These are phyloP conservation scores for Debaryomyces hansenii DNA, from an alignment of 805 yeast species.

Conservation along the genomic window DNA sequence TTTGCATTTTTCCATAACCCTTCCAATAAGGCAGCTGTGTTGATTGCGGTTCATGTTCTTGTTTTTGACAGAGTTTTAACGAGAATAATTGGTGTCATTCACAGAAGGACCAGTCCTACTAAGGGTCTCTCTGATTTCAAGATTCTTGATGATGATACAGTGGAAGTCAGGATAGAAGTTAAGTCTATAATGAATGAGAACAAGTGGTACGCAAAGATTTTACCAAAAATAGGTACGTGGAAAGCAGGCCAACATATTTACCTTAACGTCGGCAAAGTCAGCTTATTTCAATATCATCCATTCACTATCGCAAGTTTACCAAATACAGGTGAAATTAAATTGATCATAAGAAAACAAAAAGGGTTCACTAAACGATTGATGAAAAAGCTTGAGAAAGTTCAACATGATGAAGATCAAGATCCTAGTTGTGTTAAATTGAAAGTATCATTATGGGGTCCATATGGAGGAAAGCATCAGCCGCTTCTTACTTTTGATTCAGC, in stretches of 20 bases:
- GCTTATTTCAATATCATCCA: slow-evolving; percentile 44
- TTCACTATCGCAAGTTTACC: slow-evolving; percentile 46
- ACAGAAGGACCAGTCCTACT: slow-evolving; percentile 34
- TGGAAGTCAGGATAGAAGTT: slow-evolving; percentile 40
- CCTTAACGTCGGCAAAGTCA: slow-evolving; percentile 40
- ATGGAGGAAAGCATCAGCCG: slow-evolving; percentile 44
- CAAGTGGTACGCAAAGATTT: slow-evolving; percentile 26
- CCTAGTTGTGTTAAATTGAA: slow-evolving; percentile 22
- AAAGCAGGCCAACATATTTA: slow-evolving; percentile 48
- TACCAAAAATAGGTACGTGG: slow-evolving; percentile 45
- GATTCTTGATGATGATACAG: slow-evolving; percentile 40
- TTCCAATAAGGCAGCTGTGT: slow-evolving; percentile 29
- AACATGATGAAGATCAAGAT: slow-evolving; percentile 6
- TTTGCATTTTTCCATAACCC: slow-evolving; percentile 43
- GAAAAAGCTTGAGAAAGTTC: slow-evolving; percentile 22
- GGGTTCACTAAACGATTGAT: slow-evolving; percentile 45
- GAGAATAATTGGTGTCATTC: slow-evolving; percentile 30
- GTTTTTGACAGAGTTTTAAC: slow-evolving; percentile 41
- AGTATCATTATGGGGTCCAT: slow-evolving; percentile 46
- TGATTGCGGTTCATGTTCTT: slow-evolving; percentile 43
- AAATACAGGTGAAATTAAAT: slow-evolving; percentile 36
- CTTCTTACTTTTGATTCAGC: slow-evolving; percentile 41
- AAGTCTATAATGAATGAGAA: slow-evolving; percentile 13
- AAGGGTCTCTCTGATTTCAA: slow-evolving; percentile 39
- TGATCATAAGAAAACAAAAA: slow-evolving; percentile 39